Conservation (phyloP, 495 filamentous ascomycete genomes). For the Astrocystis sublimbata region DNA sequence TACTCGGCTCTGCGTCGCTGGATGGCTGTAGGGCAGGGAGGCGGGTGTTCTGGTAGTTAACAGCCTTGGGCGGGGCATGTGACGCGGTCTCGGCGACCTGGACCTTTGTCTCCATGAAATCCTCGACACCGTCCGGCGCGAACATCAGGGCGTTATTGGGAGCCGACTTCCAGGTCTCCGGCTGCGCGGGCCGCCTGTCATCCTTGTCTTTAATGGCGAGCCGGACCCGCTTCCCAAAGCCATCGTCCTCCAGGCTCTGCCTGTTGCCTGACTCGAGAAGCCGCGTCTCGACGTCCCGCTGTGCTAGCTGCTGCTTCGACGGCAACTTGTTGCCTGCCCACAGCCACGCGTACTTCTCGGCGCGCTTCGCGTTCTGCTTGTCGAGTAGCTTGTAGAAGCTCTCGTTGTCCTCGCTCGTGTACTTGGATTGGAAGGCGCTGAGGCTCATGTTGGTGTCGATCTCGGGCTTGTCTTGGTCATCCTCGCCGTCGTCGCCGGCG, state of each 20-base stretch:
- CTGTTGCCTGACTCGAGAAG: conserved; percentile 53
- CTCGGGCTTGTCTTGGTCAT: conserved; percentile 41
- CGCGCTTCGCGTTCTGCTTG: conserved; percentile 80
- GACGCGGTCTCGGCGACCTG: conserved; percentile 70
- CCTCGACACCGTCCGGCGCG: conserved; percentile 66
- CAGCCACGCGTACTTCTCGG: conserved; percentile 83
- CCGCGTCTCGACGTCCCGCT: conserved; percentile 67
- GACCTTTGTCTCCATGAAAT: conserved; percentile 62
- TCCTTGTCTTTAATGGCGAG: conserved; percentile 63
- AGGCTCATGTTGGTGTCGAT: conserved; percentile 82
- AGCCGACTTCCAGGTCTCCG: conserved; percentile 71
- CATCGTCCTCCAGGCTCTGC: conserved; percentile 50
- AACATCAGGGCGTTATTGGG: conserved; percentile 92
- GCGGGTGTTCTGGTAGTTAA: conserved; percentile 82
- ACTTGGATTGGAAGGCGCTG: conserved; percentile 82
- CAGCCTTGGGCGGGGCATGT: conserved; percentile 70
- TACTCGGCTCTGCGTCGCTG: conserved; percentile 26
- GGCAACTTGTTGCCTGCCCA: conserved; percentile 88
- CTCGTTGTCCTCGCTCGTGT: conserved; percentile 96
- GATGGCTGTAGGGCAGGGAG: conserved; percentile 52
- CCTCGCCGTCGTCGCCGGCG: not conserved
- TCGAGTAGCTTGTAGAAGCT: conserved; percentile 91
- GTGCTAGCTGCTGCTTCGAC: conserved; percentile 79
- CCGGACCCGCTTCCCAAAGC: conserved; percentile 49
- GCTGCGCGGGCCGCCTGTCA: conserved; percentile 72